Conservation (phyloP, 1,139 yeast genomes). For the Saccharomycopsis crataegensis region DNA sequence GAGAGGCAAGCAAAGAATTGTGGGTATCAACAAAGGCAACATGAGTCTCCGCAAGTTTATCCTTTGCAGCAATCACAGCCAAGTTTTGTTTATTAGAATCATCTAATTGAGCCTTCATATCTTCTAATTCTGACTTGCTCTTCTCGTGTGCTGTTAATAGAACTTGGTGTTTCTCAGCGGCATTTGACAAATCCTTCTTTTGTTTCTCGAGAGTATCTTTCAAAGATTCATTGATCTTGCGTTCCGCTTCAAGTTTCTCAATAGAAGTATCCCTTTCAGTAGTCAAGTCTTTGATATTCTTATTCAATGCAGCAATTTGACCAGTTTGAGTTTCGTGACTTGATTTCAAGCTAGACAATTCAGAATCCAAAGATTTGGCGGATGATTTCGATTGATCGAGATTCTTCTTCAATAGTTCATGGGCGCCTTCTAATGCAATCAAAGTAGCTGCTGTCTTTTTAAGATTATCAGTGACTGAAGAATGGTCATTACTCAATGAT, state of each 20-base stretch:
- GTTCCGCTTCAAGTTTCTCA: not conserved
- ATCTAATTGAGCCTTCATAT: too few relatives aligned
- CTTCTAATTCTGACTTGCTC: too few relatives aligned
- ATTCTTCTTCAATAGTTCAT: not conserved
- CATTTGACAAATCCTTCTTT: not conserved
- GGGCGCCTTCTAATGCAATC: constrained; percentile 12
- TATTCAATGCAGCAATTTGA: not conserved
- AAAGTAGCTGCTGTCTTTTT: constrained; percentile 6
- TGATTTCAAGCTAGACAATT: not conserved
- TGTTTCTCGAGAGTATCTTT: not conserved
- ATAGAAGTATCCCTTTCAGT: not conserved
- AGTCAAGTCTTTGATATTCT: not conserved
- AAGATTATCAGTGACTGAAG: not conserved
- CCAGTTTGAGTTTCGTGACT: not conserved
- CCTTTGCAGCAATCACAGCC: not conserved
- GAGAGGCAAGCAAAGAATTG: not conserved
- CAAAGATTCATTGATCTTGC: not conserved
- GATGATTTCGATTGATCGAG: not conserved
- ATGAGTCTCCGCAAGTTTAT: not conserved
- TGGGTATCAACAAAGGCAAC: not conserved
- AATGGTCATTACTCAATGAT: not conserved
- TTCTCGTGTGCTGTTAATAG: not conserved
- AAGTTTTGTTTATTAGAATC: too few relatives aligned
- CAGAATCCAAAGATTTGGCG: not conserved
- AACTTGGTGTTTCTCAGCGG: not conserved